Evolutionary conservation across 441 rosid species (phyloP).

Genomic region (Gossypium davidsonii): DNA sequence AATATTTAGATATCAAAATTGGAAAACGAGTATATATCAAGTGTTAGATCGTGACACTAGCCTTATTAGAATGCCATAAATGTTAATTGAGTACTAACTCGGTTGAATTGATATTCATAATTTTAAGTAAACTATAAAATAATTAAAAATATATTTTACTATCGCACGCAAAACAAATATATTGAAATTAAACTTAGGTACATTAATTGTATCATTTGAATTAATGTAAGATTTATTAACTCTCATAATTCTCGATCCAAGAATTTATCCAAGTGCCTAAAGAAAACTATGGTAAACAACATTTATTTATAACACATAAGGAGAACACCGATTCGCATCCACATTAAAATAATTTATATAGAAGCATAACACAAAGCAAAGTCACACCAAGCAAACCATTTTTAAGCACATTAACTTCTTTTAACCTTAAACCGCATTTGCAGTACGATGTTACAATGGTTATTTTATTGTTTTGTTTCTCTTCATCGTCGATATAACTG

Average conservation of each 20-base stretch:
- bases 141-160: too few relatives aligned
- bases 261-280: background rate
- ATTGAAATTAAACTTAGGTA: background rate
- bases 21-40: too few relatives aligned
- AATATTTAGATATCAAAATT: too few relatives aligned
- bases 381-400: background rate
- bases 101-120: too few relatives aligned
- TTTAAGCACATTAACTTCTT: background rate
- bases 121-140: too few relatives aligned
- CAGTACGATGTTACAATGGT: background rate
- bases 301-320: background rate
- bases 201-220: background rate
- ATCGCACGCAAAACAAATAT: background rate
- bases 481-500: background rate
- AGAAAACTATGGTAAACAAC: background rate
- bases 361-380: background rate
- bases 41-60: too few relatives aligned
- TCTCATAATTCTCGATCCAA: background rate
- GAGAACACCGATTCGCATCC: background rate
- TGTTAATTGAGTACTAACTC: too few relatives aligned
- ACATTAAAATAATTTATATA: constrained; percentile 2
- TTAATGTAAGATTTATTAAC: background rate
- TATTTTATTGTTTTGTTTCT: background rate
- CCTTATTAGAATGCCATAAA: too few relatives aligned
- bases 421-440: background rate